Conservation (phyloP, 2,329 filamentous ascomycete species). For the Penicillium sp. region DNA sequence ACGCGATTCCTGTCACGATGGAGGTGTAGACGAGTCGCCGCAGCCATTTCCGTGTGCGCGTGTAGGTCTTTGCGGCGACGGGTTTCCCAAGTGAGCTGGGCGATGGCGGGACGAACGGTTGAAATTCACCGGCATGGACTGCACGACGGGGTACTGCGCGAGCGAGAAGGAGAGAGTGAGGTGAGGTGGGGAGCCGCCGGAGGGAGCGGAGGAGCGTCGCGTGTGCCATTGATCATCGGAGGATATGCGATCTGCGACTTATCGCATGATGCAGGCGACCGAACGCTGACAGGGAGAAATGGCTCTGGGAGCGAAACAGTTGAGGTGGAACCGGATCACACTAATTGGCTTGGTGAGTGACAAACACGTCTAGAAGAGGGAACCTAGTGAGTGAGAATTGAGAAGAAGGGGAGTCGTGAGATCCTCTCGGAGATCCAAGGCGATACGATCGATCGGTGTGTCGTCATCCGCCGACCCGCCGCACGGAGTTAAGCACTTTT, state of each 20-base stretch:
- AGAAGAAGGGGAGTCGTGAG: neutral
- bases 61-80: slow-evolving; percentile 63
- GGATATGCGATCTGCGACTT: neutral
- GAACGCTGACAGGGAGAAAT: neutral
- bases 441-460: slow-evolving; percentile 4
- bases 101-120: slow-evolving; percentile 67
- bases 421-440: slow-evolving; percentile 8
- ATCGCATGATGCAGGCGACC: slow-evolving; percentile 11
- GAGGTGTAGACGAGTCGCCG: slow-evolving; percentile 63
- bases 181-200: slow-evolving; percentile 10
- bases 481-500: slow-evolving; percentile 1
- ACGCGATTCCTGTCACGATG: slow-evolving; percentile 55
- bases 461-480: slow-evolving; percentile 15
- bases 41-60: slow-evolving; percentile 65
- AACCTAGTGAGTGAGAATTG: neutral
- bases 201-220: slow-evolving; percentile 17
- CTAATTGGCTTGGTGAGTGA: too few relatives aligned
- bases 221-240: slow-evolving; percentile 12
- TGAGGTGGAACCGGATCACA: too few relatives aligned
- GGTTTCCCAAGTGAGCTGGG: slow-evolving; percentile 73
- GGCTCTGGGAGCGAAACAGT: too few relatives aligned
- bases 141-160: slow-evolving; percentile 17
- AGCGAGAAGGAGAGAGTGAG: slow-evolving; percentile 5
- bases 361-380: too few relatives aligned
- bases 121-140: slow-evolving; percentile 46